A percentile compares a stretch with the other conserved stretches of the same genome.
Evolutionary conservation across 1,284 basidiomycete species (phyloP).

Genomic region (Leccinum angustisporum): DNA sequence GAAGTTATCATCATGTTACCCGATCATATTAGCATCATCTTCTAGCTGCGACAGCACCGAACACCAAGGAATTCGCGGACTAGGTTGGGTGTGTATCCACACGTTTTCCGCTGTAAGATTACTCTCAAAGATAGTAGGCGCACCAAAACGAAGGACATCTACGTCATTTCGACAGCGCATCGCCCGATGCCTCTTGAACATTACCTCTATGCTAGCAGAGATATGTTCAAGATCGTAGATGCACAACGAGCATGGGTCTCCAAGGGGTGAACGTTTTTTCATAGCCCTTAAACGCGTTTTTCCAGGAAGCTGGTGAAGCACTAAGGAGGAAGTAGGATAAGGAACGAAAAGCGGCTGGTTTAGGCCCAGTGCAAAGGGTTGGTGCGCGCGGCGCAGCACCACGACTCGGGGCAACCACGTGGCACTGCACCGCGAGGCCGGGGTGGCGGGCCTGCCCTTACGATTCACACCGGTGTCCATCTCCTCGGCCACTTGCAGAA

Average conservation of each 20-base stretch:
- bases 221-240: constrained; percentile 92
- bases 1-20: constrained; percentile 99
- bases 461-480: constrained; percentile 73
- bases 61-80: constrained; percentile 97
- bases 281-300: neutral
- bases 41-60: constrained; percentile 96
- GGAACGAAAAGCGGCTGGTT: constrained; percentile 90
- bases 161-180: constrained; percentile 97
- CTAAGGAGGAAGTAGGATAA: constrained; percentile 95
- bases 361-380: constrained; percentile 77
- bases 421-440: constrained; percentile 45
- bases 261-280: constrained; percentile 55
- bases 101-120: constrained; percentile 5
- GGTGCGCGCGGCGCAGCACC: constrained; percentile 72
- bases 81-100: constrained; percentile 75
- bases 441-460: constrained; percentile 56
- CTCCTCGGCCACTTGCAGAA: constrained; percentile 87
- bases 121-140: constrained; percentile 53
- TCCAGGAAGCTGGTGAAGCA: constrained; percentile 85
- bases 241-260: constrained; percentile 76
- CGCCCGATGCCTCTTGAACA: constrained; percentile 97
- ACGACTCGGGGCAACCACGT: constrained; percentile 47
- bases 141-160: constrained; percentile 99
- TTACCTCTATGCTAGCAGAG: constrained; percentile 91
- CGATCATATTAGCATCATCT: constrained; percentile 97